Conservation (phyloP, 176 grass and related monocot genomes). For the Cenchrus americanus region DNA sequence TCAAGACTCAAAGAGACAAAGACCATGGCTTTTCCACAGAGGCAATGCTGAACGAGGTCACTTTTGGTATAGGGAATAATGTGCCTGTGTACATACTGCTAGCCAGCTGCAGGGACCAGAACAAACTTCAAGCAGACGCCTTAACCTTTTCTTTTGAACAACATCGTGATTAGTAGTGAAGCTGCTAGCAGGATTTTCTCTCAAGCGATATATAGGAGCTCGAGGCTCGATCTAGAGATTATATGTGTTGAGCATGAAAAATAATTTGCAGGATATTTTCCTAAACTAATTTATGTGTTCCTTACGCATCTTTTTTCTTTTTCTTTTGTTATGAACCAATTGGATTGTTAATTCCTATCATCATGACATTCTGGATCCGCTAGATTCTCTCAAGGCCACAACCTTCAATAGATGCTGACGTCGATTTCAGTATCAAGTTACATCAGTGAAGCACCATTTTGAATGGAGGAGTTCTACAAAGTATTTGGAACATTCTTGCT, state of each 20-base stretch:
- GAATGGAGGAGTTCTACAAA: neutral
- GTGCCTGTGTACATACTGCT: slow-evolving; percentile 14
- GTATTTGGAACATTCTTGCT: neutral
- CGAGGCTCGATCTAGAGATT: neutral
- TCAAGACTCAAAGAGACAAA: slow-evolving; percentile 40
- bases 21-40: slow-evolving; percentile 46
- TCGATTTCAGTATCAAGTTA: neutral
- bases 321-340: too few species aligned
- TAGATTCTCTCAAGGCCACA: too few species aligned
- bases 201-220: neutral
- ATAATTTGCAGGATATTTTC: neutral
- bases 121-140: slow-evolving; percentile 29
- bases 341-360: neutral
- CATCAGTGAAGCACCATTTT: neutral
- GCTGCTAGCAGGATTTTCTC: neutral
- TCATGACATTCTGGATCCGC: neutral
- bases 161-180: slow-evolving; percentile 10
- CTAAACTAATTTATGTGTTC: neutral
- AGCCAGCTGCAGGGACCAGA: neutral
- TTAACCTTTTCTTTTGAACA: neutral
- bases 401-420: neutral
- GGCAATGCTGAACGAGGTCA: slow-evolving; percentile 29
- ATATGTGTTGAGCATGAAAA: neutral
- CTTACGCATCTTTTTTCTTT: neutral
- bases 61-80: slow-evolving; percentile 46